phyloP scores from a whole-genome alignment of 169 alveolate genomes.

The Plasmodium relictum region DNA sequence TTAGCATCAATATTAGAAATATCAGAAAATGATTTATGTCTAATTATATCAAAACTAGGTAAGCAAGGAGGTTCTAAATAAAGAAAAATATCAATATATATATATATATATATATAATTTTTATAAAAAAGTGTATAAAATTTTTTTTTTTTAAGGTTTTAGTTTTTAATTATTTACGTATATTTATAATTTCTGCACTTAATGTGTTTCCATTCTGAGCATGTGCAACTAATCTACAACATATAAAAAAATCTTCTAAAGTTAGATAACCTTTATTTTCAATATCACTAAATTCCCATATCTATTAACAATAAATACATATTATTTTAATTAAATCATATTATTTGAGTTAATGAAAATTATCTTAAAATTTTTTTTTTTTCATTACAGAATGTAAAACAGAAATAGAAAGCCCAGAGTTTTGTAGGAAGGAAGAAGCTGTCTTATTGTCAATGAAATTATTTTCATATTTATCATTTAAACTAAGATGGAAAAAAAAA shows the following conservation, averaged over 20 bases:
- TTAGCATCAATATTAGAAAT: conserved; percentile 56
- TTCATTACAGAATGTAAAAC: conserved; percentile 45
- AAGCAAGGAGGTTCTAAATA: conserved; percentile 46
- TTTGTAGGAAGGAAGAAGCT: conserved; percentile 64
- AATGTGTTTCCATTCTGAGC: conserved; percentile 89
- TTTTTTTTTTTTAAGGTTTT: background rate
- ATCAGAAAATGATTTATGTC: conserved; percentile 71
- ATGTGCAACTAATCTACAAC: conserved; percentile 90
- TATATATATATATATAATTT: background rate
- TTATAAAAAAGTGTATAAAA: background rate
- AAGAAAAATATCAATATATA: background rate
- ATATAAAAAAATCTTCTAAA: conserved; percentile 90
- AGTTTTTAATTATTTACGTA: conserved; percentile 34
- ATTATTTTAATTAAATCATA: background rate
- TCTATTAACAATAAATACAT: conserved; percentile 18
- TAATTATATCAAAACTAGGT: conserved; percentile 59
- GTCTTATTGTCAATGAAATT: conserved; percentile 64
- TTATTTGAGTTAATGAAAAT: background rate
- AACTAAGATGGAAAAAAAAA: conserved; percentile 7
- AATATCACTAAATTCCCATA: conserved; percentile 88
- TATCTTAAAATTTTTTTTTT: background rate
- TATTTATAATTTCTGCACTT: conserved; percentile 31
- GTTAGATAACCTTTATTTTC: conserved; percentile 83
- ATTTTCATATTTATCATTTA: conserved; percentile 60
- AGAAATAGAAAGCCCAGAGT: conserved; percentile 54